A percentile compares a stretch with the other conserved stretches of the same genome.
These are phyloP conservation scores for Limnomonas spitsbergensis DNA, from an alignment of 139 green algal species.

Conservation along the genomic window DNA sequence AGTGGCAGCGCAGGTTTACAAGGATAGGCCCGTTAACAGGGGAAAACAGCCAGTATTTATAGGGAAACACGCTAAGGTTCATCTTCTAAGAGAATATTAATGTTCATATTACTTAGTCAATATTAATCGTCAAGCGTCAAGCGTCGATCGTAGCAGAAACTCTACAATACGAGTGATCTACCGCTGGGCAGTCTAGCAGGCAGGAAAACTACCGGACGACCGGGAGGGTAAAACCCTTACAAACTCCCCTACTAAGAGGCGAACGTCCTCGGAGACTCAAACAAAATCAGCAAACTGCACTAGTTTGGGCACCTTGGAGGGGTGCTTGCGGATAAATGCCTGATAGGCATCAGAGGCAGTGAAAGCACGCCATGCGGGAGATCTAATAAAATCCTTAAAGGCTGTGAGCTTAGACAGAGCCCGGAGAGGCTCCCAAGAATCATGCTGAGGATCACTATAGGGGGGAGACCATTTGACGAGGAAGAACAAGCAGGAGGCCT, in stretches of 20 bases:
- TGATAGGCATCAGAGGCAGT: neutral
- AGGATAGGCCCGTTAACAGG: no score
- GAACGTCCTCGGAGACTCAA: neutral
- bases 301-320: neutral
- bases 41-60: no score
- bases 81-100: no score
- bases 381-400: neutral
- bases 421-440: neutral
- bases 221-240: neutral
- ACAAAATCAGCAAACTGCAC: neutral
- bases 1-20: no score
- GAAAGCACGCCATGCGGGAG: neutral
- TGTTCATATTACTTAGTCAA: no score
- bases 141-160: no score
- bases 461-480: slow-evolving; percentile 2
- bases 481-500: neutral
- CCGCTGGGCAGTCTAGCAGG: no score
- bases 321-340: neutral
- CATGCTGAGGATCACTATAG: neutral
- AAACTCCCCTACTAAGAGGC: neutral
- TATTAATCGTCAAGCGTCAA: no score
- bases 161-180: no score
- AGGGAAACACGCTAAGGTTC: no score
- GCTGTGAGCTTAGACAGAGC: neutral
- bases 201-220: no score